A percentile compares a stretch with the other conserved stretches of the same genome.
These are phyloP conservation scores for Lecanicillium sp. DNA, from an alignment of 2,329 filamentous ascomycete genomes.

Conservation along the genomic window DNA sequence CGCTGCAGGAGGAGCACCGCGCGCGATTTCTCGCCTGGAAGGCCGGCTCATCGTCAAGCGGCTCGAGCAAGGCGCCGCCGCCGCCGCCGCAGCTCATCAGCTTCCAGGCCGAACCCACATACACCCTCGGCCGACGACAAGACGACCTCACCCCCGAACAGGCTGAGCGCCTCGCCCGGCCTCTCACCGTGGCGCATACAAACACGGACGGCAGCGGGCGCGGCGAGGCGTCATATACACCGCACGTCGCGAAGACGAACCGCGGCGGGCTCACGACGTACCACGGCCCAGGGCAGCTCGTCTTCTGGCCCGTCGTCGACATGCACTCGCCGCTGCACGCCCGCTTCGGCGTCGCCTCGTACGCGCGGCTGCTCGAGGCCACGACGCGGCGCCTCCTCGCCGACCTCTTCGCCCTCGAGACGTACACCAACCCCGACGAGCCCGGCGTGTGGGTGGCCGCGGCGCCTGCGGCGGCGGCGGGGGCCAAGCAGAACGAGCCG, in stretches of 20 bases:
- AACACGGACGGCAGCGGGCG: conserved; percentile 24
- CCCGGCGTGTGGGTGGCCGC: conserved; percentile 74
- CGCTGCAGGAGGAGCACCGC: conserved; percentile 30
- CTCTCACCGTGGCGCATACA: conserved; percentile 28
- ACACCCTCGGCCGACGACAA: conserved; percentile 85
- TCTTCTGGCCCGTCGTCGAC: conserved; percentile 90
- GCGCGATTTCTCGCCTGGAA: conserved; percentile 31
- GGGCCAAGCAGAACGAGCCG: conserved; percentile 29
- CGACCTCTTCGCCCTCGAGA: conserved; percentile 50
- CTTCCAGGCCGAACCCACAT: conserved; percentile 76
- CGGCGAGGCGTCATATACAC: conserved; percentile 32
- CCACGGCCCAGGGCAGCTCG: conserved; percentile 87
- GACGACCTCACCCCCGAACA: conserved; percentile 40
- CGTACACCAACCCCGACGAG: conserved; percentile 59
- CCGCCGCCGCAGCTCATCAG: conserved; percentile 70
- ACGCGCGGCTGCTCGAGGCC: conserved; percentile 72
- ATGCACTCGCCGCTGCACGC: conserved; percentile 54
- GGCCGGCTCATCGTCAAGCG: too few relatives aligned
- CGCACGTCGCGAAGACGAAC: conserved; percentile 63
- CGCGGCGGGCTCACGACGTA: conserved; percentile 91
- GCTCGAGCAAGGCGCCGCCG: too few relatives aligned
- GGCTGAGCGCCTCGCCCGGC: conserved; percentile 36
- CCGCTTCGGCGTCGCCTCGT: conserved; percentile 62
- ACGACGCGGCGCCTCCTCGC: conserved; percentile 63
- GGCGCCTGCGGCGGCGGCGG: background rate